phyloP scores from a whole-genome alignment of 345 rosid genomes.

The Microthlaspi erraticum region DNA sequence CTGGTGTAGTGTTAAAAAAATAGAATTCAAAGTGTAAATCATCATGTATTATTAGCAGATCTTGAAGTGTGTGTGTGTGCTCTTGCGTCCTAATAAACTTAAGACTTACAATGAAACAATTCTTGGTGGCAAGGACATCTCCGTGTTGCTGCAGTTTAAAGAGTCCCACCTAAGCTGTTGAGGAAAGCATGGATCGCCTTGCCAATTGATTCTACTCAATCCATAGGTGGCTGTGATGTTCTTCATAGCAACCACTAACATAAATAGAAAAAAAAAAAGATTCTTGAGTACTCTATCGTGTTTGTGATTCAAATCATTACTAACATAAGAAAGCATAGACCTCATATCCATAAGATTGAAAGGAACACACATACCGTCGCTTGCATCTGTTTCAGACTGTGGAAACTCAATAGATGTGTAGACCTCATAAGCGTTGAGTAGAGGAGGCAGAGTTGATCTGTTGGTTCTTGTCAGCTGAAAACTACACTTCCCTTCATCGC shows the following conservation, averaged over 20 bases:
- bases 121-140: slow-evolving; percentile 9
- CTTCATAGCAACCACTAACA: slow-evolving; percentile 45
- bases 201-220: slow-evolving; percentile 25
- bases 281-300: too few species aligned
- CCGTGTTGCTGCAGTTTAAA: not conserved
- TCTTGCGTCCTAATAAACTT: not conserved
- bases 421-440: slow-evolving; percentile 45
- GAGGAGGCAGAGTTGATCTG: slow-evolving; percentile 43
- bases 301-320: not conserved
- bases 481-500: slow-evolving; percentile 5
- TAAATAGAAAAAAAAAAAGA: not conserved
- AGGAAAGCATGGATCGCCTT: slow-evolving; percentile 39
- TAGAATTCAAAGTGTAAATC: too few species aligned
- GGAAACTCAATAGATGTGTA: slow-evolving; percentile 21
- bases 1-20: too few species aligned
- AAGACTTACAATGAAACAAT: slow-evolving; percentile 30
- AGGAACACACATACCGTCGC: slow-evolving; percentile 31
- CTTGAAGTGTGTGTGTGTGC: not conserved
- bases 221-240: not conserved
- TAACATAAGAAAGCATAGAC: too few species aligned
- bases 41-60: too few species aligned
- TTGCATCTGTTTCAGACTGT: slow-evolving; percentile 35
- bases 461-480: slow-evolving; percentile 26
- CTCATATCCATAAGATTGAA: too few species aligned
- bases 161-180: slow-evolving; percentile 9